Evolutionary conservation across 2,329 filamentous ascomycete genomes (phyloP).

Genomic region (Thielaviopsis musarum): DNA sequence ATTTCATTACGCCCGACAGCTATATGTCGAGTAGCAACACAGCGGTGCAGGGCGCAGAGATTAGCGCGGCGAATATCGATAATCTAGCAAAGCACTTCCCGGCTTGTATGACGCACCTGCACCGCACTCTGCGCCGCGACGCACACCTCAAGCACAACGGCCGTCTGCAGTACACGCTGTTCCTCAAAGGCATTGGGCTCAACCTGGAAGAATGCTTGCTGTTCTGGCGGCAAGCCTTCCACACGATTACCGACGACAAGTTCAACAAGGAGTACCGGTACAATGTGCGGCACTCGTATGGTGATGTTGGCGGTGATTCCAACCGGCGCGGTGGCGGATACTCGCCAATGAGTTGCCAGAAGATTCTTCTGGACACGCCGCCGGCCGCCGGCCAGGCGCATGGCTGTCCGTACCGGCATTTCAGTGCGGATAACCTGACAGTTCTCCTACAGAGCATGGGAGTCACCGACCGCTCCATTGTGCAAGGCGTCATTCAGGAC

Average conservation of each 20-base stretch:
- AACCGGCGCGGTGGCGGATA: slow-evolving; percentile 80
- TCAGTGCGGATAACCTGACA: slow-evolving; percentile 71
- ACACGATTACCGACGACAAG: slow-evolving; percentile 73
- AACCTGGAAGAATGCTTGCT: slow-evolving; percentile 78
- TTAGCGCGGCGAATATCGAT: slow-evolving; percentile 67
- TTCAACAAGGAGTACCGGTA: slow-evolving; percentile 98
- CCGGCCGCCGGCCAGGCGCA: slow-evolving; percentile 79
- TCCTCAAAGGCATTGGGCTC: slow-evolving; percentile 89
- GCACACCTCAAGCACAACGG: slow-evolving; percentile 86
- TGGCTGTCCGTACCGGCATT: slow-evolving; percentile 93
- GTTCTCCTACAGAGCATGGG: slow-evolving; percentile 61
- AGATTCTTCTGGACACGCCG: slow-evolving; percentile 77
- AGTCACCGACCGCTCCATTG: slow-evolving; percentile 57
- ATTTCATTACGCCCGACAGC: slow-evolving; percentile 82
- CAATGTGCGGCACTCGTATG: slow-evolving; percentile 89
- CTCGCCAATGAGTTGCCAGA: slow-evolving; percentile 84
- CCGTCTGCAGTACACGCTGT: slow-evolving; percentile 85
- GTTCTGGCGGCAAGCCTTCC: slow-evolving; percentile 83
- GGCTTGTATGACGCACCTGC: slow-evolving; percentile 85
- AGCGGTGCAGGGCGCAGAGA: slow-evolving; percentile 49
- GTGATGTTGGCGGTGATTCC: slow-evolving; percentile 83
- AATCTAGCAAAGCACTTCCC: slow-evolving; percentile 67
- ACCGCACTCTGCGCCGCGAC: slow-evolving; percentile 70
- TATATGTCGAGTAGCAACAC: slow-evolving; percentile 50
- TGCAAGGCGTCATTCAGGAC: slow-evolving; percentile 74